Evolutionary conservation across 805 yeast genomes (phyloP).

Genomic region (Suhomyces xylopsoci): DNA sequence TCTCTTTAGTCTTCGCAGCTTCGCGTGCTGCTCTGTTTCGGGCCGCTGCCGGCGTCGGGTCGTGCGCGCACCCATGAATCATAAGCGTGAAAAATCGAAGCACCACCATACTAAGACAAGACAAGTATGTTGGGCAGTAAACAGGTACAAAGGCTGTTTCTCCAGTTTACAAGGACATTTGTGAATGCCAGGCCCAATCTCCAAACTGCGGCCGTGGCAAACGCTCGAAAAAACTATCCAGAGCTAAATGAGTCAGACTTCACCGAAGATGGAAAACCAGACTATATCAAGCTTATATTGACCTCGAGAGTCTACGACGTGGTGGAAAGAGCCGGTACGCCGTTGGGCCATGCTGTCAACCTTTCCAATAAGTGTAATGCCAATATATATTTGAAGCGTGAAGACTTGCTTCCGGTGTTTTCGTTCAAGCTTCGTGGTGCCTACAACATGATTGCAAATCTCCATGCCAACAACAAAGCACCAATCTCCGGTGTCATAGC

Average conservation of each 20-base stretch:
- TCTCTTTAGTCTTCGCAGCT: neutral
- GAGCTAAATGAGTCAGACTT: slow-evolving; percentile 51
- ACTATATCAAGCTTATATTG: slow-evolving; percentile 83
- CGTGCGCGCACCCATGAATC: neutral
- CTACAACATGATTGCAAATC: slow-evolving; percentile 91
- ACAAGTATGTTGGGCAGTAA: neutral
- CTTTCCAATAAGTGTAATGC: slow-evolving; percentile 74
- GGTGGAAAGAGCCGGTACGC: slow-evolving; percentile 73
- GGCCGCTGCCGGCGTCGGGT: neutral
- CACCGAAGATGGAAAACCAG: slow-evolving; percentile 71
- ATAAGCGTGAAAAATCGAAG: neutral
- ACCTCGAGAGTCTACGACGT: slow-evolving; percentile 95
- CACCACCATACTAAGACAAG: neutral
- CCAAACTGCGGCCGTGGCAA: neutral
- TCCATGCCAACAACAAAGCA: slow-evolving; percentile 54
- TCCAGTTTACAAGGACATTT: neutral
- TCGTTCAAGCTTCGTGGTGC: slow-evolving; percentile 97
- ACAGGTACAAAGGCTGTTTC: neutral
- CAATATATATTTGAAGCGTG: slow-evolving; percentile 79
- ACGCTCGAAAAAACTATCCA: slow-evolving; percentile 34
- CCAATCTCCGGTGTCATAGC: slow-evolving; percentile 88
- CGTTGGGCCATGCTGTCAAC: slow-evolving; percentile 70
- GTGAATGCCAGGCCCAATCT: neutral
- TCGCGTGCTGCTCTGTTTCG: neutral
- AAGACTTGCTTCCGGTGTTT: slow-evolving; percentile 91